Percentiles rank a stretch among this genome's conserved stretches.
Evolutionary conservation across 2,329 filamentous ascomycete species (phyloP).

Genomic region (Chrysoporthe austroafricana): DNA sequence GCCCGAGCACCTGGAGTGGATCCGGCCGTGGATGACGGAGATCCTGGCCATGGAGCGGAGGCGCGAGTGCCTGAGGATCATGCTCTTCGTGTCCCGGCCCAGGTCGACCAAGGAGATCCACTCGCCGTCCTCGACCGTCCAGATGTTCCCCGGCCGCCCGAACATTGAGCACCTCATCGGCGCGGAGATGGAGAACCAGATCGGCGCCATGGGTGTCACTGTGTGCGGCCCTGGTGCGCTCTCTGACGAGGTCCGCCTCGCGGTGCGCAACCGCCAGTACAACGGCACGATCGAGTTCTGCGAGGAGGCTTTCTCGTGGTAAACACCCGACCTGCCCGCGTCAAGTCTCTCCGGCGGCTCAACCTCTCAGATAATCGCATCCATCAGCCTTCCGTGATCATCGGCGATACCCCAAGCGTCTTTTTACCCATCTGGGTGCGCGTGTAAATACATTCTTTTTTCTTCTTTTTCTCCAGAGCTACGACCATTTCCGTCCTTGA

Average conservation of each 20-base stretch:
- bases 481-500: not conserved
- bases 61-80: conserved; percentile 73
- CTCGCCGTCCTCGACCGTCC: conserved; percentile 75
- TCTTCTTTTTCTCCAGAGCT: conserved; percentile 10
- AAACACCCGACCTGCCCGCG: conserved; percentile 27
- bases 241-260: conserved; percentile 73
- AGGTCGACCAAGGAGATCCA: conserved; percentile 80
- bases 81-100: conserved; percentile 77
- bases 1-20: conserved; percentile 82
- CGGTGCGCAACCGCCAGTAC: conserved; percentile 67
- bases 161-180: conserved; percentile 74
- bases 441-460: conserved; percentile 23
- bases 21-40: conserved; percentile 81
- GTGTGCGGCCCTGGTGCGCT: conserved; percentile 77
- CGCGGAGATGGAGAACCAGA: conserved; percentile 73
- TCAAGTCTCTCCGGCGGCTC: not conserved
- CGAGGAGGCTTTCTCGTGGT: conserved; percentile 76
- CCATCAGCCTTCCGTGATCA: not conserved
- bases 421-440: not conserved
- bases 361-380: not conserved
- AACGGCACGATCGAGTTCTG: conserved; percentile 74
- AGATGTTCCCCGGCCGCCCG: conserved; percentile 82
- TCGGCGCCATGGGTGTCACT: conserved; percentile 73
- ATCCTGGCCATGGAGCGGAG: conserved; percentile 76
- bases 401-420: conserved; percentile 22